Base-by-base conservation (phyloP, 768 basidiomycete genomes). In the Asterophora lycoperdoides region DNA sequence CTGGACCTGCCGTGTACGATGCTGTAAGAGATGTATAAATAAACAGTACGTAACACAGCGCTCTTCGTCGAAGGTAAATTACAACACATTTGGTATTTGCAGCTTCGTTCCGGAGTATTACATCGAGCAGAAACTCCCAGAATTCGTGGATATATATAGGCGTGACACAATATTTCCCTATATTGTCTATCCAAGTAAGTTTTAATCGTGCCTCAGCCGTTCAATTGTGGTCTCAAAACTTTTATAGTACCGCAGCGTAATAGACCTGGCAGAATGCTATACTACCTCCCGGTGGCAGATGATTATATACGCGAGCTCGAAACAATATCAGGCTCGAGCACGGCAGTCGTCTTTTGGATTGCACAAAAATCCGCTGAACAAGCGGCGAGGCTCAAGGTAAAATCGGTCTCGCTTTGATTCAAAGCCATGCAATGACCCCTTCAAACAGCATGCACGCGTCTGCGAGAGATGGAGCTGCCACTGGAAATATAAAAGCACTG, bases 1-100 rank as follows among this genome's bases (percentile, higher is more conserved):
- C 28, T 73, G 70, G 70, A 51, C 58, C 14, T 70, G 66, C 40
- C 69, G 70, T 8, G 59, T 67, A 20, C 64, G 71, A 29, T 67
- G 67, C 41, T 74, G 73, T 51, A 60, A 57, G 35, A 58, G 56
- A 32, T 74, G 73, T 39, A 49, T 70, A 4, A 54, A 59, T 41
- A 57, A 60, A 40, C 44, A 63, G 72, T 74, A 35, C 51, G 65
- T 52, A 2, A 8, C 39, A 10, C 40, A 14, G 17, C 3, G 26
- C 11, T 23, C 23, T 23, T 23, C 6, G 23, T 23, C 23, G 23
- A 23, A 23, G 23, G 23, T 23, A 23, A 23, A 23, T 23, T 23
- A 23, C 3, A 23, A n/a, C n/a, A n/a, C n/a, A n/a, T n/a, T n/a
- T n/a, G 23, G 23, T 23, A 37, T 18, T 18, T 32, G 46, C 41